phyloP scores from a whole-genome alignment of 495 filamentous ascomycete genomes.

The Cercophora newfieldiana region DNA sequence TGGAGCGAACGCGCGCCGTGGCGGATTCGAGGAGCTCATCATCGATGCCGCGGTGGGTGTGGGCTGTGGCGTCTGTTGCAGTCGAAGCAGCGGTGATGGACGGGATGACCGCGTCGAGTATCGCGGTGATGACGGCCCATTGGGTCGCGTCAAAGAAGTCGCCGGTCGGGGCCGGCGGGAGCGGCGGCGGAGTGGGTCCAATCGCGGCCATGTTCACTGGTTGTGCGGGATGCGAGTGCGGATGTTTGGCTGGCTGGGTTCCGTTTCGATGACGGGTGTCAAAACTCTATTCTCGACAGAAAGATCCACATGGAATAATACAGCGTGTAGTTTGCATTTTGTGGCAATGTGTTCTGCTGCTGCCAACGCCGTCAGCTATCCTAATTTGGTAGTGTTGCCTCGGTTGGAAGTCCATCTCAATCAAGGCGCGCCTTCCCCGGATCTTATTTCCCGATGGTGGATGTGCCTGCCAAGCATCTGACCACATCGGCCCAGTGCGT shows the following conservation, averaged over 20 bases:
- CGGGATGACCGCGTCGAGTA: constrained; percentile 39
- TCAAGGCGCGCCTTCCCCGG: neutral
- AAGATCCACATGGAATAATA: too few species aligned
- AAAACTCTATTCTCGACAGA: neutral
- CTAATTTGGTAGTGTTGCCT: too few species aligned
- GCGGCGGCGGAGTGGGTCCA: constrained; percentile 30
- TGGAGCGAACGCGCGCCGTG: constrained; percentile 21
- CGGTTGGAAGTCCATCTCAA: neutral
- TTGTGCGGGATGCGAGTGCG: neutral
- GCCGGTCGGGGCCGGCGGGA: constrained; percentile 30
- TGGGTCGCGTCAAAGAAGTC: constrained; percentile 37
- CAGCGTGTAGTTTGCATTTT: too few species aligned
- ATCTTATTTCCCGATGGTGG: neutral
- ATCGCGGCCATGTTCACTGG: neutral
- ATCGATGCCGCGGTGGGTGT: constrained; percentile 30
- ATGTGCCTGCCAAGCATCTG: neutral
- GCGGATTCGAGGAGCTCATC: constrained; percentile 28
- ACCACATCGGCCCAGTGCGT: too few species aligned
- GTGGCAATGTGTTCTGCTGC: too few species aligned
- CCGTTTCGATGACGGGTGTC: neutral
- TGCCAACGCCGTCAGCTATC: too few species aligned
- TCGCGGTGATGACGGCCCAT: constrained; percentile 36
- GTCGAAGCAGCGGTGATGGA: constrained; percentile 33
- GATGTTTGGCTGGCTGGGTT: neutral
- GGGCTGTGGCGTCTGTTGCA: constrained; percentile 23